phyloP scores from a whole-genome alignment of 164 flowering plant genomes.

The Buxus sempervirens region DNA sequence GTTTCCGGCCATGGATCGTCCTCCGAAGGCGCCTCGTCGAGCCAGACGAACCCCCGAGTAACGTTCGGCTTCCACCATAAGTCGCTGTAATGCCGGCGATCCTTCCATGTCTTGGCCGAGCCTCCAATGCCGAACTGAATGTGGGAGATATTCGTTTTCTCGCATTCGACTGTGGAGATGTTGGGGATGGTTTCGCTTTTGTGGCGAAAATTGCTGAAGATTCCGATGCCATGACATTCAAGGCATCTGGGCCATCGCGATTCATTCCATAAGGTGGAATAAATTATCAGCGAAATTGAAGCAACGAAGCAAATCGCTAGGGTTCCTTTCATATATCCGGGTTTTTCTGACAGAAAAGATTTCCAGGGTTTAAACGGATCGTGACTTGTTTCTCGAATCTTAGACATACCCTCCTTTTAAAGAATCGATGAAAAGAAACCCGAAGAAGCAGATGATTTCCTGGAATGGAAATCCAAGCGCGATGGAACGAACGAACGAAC shows the following conservation, averaged over 20 bases:
- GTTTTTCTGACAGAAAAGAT: background rate
- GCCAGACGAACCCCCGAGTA: conserved; percentile 62
- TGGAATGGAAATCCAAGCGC: background rate
- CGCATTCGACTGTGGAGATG: background rate
- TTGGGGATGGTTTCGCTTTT: background rate
- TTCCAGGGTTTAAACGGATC: conserved; percentile 1
- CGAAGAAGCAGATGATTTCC: background rate
- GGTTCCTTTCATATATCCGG: conserved; percentile 10
- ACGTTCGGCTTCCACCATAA: conserved; percentile 52
- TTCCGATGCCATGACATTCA: background rate
- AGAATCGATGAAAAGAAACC: background rate
- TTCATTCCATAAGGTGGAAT: conserved; percentile 17
- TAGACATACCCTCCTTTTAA: background rate
- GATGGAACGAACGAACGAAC: too few species aligned
- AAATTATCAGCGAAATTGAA: conserved; percentile 23
- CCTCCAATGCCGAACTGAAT: conserved; percentile 55
- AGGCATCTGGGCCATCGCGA: conserved; percentile 10
- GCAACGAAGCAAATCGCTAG: conserved; percentile 15
- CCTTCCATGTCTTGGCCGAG: conserved; percentile 43
- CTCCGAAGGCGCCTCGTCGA: conserved; percentile 34
- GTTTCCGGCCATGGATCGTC: conserved; percentile 27
- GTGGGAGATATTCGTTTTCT: conserved; percentile 28
- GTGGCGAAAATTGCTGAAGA: background rate
- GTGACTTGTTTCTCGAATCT: conserved; percentile 3
- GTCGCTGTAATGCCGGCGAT: conserved; percentile 41